Conservation (phyloP, 352 stramenopile species). For the Aphanomyces euteiches region DNA sequence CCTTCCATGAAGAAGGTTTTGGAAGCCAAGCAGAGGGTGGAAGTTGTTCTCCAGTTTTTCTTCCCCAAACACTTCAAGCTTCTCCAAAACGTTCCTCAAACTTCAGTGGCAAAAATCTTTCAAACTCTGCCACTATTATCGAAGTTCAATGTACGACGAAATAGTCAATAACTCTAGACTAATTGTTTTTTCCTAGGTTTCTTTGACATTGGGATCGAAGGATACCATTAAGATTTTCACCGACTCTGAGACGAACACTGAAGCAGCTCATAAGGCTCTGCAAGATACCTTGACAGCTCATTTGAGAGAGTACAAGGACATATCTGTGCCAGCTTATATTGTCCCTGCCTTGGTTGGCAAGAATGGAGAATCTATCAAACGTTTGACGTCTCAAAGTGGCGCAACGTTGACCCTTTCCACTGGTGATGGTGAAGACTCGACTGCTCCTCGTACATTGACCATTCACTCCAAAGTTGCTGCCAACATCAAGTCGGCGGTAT, state of each 20-base stretch:
- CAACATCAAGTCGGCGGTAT: slow-evolving; percentile 50
- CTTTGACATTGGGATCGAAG: slow-evolving; percentile 51
- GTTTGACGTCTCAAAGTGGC: slow-evolving; percentile 56
- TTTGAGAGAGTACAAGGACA: slow-evolving; percentile 65
- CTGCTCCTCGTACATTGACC: slow-evolving; percentile 44
- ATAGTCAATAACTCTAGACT: background rate
- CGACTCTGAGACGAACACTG: slow-evolving; percentile 50
- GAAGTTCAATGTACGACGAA: slow-evolving; percentile 42
- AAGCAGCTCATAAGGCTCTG: slow-evolving; percentile 46
- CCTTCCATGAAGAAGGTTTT: slow-evolving; percentile 60
- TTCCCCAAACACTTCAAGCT: slow-evolving; percentile 54
- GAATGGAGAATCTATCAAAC: slow-evolving; percentile 75
- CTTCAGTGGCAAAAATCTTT: slow-evolving; percentile 56
- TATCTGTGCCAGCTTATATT: slow-evolving; percentile 59
- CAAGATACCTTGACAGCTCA: slow-evolving; percentile 50
- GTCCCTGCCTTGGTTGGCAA: slow-evolving; percentile 68
- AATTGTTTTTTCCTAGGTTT: slow-evolving; percentile 26
- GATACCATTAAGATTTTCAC: slow-evolving; percentile 64
- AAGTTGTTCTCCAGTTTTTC: slow-evolving; percentile 79
- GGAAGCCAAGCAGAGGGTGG: slow-evolving; percentile 61
- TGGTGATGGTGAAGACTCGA: slow-evolving; percentile 17
- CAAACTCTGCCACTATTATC: slow-evolving; percentile 53
- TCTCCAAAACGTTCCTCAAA: slow-evolving; percentile 45
- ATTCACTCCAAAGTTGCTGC: slow-evolving; percentile 62
- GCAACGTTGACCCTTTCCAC: slow-evolving; percentile 22